A percentile compares a stretch with the other conserved stretches of the same genome.
Evolutionary conservation across 306 rosid genomes (phyloP).

Genomic region (Pachyrhizus erosus): DNA sequence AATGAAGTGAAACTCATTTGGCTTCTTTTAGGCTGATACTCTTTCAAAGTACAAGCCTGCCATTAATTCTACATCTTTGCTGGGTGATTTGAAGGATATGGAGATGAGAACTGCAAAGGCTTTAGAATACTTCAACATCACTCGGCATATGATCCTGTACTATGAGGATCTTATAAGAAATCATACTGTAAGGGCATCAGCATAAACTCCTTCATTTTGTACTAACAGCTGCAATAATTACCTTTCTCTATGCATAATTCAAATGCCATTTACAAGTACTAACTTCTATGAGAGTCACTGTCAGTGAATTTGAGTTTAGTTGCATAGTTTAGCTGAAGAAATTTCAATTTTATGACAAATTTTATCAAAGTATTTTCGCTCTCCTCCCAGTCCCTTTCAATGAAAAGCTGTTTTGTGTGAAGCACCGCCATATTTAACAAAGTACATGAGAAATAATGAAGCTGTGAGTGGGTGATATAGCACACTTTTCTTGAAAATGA

Average conservation of each 20-base stretch:
- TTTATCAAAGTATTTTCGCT: neutral
- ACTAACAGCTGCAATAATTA: neutral
- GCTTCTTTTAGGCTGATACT: constrained; percentile 68
- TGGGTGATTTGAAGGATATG: constrained; percentile 70
- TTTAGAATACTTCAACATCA: constrained; percentile 68
- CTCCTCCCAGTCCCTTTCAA: neutral
- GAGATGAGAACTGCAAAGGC: constrained; percentile 64
- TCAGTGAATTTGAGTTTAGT: neutral
- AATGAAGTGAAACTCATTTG: constrained; percentile 34
- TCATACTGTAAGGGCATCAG: constrained; percentile 60
- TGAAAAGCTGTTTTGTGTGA: neutral
- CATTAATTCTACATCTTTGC: constrained; percentile 64
- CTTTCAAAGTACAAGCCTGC: constrained; percentile 82
- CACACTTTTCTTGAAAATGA: neutral
- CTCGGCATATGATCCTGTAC: constrained; percentile 75
- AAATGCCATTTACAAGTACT: neutral
- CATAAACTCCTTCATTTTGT: constrained; percentile 7
- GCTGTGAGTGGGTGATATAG: neutral
- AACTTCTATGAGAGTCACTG: neutral
- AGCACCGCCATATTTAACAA: neutral
- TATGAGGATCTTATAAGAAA: constrained; percentile 81
- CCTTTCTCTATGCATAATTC: neutral
- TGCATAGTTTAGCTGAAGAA: neutral
- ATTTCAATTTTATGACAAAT: neutral
- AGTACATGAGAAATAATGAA: neutral